Base-by-base conservation (phyloP, 2,329 filamentous ascomycete species). In the Alternaria panax region DNA sequence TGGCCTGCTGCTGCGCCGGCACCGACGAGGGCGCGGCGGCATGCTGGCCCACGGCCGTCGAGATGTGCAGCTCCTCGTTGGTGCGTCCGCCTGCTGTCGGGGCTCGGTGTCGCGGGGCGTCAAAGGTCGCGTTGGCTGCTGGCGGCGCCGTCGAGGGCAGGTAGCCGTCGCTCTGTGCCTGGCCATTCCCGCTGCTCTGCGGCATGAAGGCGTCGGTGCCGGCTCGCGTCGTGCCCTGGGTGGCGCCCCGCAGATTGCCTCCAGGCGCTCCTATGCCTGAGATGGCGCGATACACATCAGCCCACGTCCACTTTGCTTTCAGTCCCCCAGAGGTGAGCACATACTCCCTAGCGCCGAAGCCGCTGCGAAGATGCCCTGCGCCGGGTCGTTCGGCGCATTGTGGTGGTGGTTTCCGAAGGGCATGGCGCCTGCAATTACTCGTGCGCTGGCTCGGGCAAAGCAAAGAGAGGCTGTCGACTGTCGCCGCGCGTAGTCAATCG, bases 21-120 rank as follows among this genome's bases (percentile, higher is more conserved):
- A 75, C 71, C 36, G 79, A 74, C 16, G 80, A 76, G 32, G 79
- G 80, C 45, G 84, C 80, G 12, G 52, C 25, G 41, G 34, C 47
- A 46, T 60, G 57, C 25, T 62, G 59, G 18, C 50, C 43, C 25
- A 22, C 45, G 65, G 86, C 36, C 8, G 79, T 68, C 38, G 81
- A 80, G 40, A 86, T 81, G 69, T 87, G 86, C 68, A 86, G 79
- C 73, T 87, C 86, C 67, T 88, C 86, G 51, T 82, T 79, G 64
- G 83, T 80, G 59, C 83, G 81, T 8, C 55, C 60, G 41, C 76
- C 78, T 64, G 82, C 80, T 24, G 80, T 75, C 56, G 81, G 78
- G 51, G 78, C 76, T 67, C 83, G 81, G 7, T 57, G 57, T 69
- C 84, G 81, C 62, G 83, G 79, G 46, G 81, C 80, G 59, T 86